Conservation (phyloP, 805 yeast species). For the Candida nanaspora region DNA sequence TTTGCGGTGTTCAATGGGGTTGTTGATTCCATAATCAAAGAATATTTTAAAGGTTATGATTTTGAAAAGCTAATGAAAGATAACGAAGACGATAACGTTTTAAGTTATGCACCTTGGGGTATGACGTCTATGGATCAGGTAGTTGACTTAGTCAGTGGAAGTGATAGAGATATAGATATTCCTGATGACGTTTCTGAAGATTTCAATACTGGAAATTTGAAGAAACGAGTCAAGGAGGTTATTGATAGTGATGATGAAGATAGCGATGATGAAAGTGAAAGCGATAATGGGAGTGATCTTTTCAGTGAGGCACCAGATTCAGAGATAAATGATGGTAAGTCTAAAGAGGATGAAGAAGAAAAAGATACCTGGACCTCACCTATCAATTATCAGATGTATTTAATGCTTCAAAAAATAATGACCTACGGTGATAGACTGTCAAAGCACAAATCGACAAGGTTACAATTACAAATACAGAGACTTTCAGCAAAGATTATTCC, state of each 20-base stretch:
- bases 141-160: constrained; percentile 28
- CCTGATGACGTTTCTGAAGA: constrained; percentile 1
- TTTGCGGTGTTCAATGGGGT: constrained; percentile 64
- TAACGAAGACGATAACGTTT: constrained; percentile 1
- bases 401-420: constrained; percentile 50
- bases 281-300: constrained; percentile 21
- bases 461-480: constrained; percentile 50
- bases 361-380: constrained; percentile 57
- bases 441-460: constrained; percentile 54
- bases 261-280: constrained; percentile 20
- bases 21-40: constrained; percentile 36
- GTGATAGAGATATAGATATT: constrained; percentile 5
- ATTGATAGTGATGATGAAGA: constrained; percentile 16
- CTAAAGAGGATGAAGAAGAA: constrained; percentile 11
- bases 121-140: constrained; percentile 37
- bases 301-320: constrained; percentile 16
- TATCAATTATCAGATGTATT: constrained; percentile 54
- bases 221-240: constrained; percentile 12
- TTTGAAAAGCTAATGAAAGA: constrained; percentile 12
- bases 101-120: constrained; percentile 48
- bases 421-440: constrained; percentile 62
- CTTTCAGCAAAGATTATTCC: constrained; percentile 41
- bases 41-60: constrained; percentile 26
- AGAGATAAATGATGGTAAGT: constrained; percentile 15
- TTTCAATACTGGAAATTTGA: constrained; percentile 16